Conservation (phyloP, 805 yeast species). For the Yamadazyma ubonensis region DNA sequence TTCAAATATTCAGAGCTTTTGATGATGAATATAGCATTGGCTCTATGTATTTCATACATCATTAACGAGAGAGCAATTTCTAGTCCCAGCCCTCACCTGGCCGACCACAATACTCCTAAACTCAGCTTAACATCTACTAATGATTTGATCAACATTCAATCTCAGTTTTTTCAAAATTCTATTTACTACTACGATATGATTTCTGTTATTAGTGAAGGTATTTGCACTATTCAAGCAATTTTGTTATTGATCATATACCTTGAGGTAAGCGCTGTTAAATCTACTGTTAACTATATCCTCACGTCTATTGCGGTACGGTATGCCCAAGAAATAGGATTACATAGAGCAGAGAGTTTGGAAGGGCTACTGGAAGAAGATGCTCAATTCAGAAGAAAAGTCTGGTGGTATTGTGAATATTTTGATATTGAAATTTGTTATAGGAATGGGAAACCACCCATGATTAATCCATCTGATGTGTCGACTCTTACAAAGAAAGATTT, state of each 20-base stretch:
- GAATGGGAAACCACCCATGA: slow-evolving; percentile 40
- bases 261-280: slow-evolving; percentile 28
- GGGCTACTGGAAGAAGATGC: slow-evolving; percentile 23
- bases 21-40: slow-evolving; percentile 30
- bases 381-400: slow-evolving; percentile 25
- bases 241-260: slow-evolving; percentile 45
- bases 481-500: slow-evolving; percentile 24
- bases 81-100: not conserved
- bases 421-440: slow-evolving; percentile 41
- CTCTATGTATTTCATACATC: slow-evolving; percentile 24
- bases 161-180: slow-evolving; percentile 27
- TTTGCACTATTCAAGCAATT: slow-evolving; percentile 51
- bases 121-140: slow-evolving; percentile 1
- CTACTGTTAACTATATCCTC: slow-evolving; percentile 30
- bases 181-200: slow-evolving; percentile 54
- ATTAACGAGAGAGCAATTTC: slow-evolving; percentile 17
- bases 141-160: slow-evolving; percentile 21
- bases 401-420: slow-evolving; percentile 38
- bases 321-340: slow-evolving; percentile 44
- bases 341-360: slow-evolving; percentile 30
- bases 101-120: not conserved
- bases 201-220: slow-evolving; percentile 50
- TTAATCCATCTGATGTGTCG: slow-evolving; percentile 32
- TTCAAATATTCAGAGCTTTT: slow-evolving; percentile 33
- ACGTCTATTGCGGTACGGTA: slow-evolving; percentile 35